Evolutionary conservation across 2,329 filamentous ascomycete species (phyloP), one percentile per base, ranked within the genome.

Genomic region (Aschersonia sp.): DNA sequence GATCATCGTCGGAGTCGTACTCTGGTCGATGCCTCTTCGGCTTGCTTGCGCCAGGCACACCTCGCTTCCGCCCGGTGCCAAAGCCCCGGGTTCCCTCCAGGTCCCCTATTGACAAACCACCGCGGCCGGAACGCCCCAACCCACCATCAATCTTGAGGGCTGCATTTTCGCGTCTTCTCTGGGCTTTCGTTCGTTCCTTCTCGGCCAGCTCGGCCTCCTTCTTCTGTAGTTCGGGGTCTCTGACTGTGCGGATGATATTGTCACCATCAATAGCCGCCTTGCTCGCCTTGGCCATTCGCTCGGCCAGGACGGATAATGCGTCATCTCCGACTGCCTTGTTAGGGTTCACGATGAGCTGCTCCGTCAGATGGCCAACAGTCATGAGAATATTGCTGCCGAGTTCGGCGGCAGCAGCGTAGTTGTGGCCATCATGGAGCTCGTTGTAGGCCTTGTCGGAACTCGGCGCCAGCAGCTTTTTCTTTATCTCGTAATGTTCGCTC

Each of bases 1-100:
- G 70, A 50, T 85, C 83, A 54, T 87, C 83, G 56, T 88, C 85
- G 7, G 86, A 86, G 56, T 89, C 84, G 51, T 87, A 85, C 55
- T 85, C 84, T 50, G 72, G 69, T 40, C 72, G 70, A 33, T 71
- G 70, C 56, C 72, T 69, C 64, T 76, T 78, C 43, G 68, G 63
- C 52, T 74, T 75, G 32, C 66, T 63, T 10, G 65, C 62, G 9
- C 74, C 73, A 0, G 70, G 65, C 0, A 68, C 66, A 29, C 73
- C 70, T 51, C 75, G 72, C 60, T 79, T 79, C 42, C 76, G 70
- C 30, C 68, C 58, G n/a, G 66, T 65, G 29, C 67, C 69, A 10
- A 68, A 67, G 52, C 74, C 69, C 31, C 76, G 67, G 7, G 72
- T 67, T 31, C 75, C 81, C 59, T 89, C 85, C 30, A 88, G 69